Evolutionary conservation across 352 stramenopile species (phyloP).

Genomic region (Globisporangium emineosum): DNA sequence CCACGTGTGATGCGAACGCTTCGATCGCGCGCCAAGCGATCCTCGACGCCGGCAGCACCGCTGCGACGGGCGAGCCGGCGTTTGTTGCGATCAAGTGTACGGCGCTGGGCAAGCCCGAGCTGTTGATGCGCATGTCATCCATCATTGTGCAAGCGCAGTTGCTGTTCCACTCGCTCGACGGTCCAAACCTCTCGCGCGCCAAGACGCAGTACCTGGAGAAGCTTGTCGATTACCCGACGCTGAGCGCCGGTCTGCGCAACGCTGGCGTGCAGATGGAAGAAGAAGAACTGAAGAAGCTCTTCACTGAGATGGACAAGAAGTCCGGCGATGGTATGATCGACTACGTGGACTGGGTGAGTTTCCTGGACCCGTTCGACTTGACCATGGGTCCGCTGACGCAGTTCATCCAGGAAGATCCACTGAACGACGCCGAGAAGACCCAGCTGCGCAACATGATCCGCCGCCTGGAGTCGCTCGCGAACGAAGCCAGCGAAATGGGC

Average conservation of each 20-base stretch:
- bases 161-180: slow-evolving; percentile 92
- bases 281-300: slow-evolving; percentile 61
- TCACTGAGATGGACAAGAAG: slow-evolving; percentile 58
- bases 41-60: slow-evolving; percentile 55
- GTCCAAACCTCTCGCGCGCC: slow-evolving; percentile 71
- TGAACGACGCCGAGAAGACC: slow-evolving; percentile 85
- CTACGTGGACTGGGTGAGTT: slow-evolving; percentile 95
- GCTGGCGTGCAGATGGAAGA: slow-evolving; percentile 64
- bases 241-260: slow-evolving; percentile 68
- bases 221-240: slow-evolving; percentile 77
- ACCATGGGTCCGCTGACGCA: slow-evolving; percentile 84
- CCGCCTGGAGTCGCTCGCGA: slow-evolving; percentile 70
- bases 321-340: slow-evolving; percentile 83
- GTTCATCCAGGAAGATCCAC: slow-evolving; percentile 81
- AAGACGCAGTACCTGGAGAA: slow-evolving; percentile 79
- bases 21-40: slow-evolving; percentile 83
- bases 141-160: slow-evolving; percentile 91
- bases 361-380: slow-evolving; percentile 90
- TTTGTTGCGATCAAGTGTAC: slow-evolving; percentile 98
- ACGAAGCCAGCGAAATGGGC: slow-evolving; percentile 55
- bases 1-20: slow-evolving; percentile 90
- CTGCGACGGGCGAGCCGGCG: slow-evolving; percentile 51
- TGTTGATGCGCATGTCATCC: slow-evolving; percentile 93
- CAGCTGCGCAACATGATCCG: slow-evolving; percentile 91
- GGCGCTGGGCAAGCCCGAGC: slow-evolving; percentile 93